Base-by-base conservation (phyloP, 306 rosid genomes). In the Vigna mungo region DNA sequence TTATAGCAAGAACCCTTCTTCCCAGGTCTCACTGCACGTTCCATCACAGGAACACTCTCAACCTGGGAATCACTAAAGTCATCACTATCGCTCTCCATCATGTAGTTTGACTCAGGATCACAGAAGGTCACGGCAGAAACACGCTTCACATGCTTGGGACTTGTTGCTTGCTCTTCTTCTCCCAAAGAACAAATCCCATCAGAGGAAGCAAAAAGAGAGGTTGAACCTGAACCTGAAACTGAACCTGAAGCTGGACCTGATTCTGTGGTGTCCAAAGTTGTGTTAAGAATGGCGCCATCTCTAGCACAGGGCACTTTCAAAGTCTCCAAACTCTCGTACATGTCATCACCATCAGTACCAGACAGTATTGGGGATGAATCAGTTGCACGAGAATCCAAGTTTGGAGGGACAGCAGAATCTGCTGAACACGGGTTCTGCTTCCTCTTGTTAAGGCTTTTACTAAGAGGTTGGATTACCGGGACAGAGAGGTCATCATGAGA, bases 401-500 rank as follows among this genome's bases (percentile, higher is more conserved):
- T 61, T 32, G 71, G 75, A 65, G 68, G 61, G 23, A 37, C n/a
- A 47, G 21, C 4, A 75, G 78, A 76, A 75, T 55, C 72, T 37
- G 53, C 37, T 6, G 66, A 4, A 1, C 17, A 2, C 6, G 11
- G 59, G 36, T 71, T 78, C 4, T 60, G 64, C 32, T 75, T 70
- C 37, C 51, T 59, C 21, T 34, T 52, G 20, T 59, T 49, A n/a
- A 47, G 65, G 59, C 80, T 5, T 65, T 81, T 89, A 7, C 51
- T 72, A 68, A 93, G 82, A 8, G 98, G 98, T 69, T 85, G 90
- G 51, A 91, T 82, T 10, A 91, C 82, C 32, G 98, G 98, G 21
- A 91, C 77, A 0, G 86, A 74, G 18, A 81, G 68, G n/a, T 70
- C 65, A 21, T 73, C 71, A 34, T 64, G 55, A 74, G 81, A 67